Percentiles rank a stretch among this genome's conserved stretches.
phyloP scores from a whole-genome alignment of 129 eudicot genomes.

The Tagetes patula region DNA sequence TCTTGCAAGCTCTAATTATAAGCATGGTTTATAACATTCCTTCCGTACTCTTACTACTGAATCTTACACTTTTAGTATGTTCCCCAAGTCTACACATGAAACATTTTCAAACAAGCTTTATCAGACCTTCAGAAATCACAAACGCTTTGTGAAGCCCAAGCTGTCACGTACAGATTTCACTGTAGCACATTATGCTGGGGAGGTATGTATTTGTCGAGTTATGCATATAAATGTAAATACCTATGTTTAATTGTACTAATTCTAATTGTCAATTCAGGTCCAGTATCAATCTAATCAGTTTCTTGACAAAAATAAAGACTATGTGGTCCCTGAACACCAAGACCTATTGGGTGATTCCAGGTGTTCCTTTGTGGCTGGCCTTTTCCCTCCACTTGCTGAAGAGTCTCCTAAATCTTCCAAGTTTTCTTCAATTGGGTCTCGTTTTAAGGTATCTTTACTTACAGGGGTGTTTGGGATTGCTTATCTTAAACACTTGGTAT shows the following conservation, averaged over 20 bases:
- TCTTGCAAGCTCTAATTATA: constrained; percentile 8
- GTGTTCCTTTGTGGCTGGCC: constrained; percentile 90
- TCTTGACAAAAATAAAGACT: constrained; percentile 97
- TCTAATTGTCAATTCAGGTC: constrained; percentile 48
- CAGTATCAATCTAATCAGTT: constrained; percentile 88
- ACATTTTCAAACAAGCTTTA: constrained; percentile 90
- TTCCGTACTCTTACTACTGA: background rate
- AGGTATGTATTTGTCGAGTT: constrained; percentile 51
- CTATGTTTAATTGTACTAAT: background rate
- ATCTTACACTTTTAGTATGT: constrained; percentile 67
- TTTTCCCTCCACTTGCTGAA: constrained; percentile 82
- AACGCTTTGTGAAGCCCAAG: constrained; percentile 93
- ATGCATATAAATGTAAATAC: background rate
- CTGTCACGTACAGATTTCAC: constrained; percentile 89
- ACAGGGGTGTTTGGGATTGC: background rate
- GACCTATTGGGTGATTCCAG: constrained; percentile 79
- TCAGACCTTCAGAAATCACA: constrained; percentile 81
- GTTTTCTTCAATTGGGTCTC: constrained; percentile 94
- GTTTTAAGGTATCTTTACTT: constrained; percentile 70
- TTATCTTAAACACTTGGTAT: background rate
- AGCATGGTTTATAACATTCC: constrained; percentile 14
- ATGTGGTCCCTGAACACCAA: constrained; percentile 98
- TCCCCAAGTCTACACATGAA: constrained; percentile 97
- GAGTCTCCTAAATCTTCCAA: constrained; percentile 88
- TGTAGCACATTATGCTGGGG: constrained; percentile 96